A percentile compares a stretch with the other conserved stretches of the same genome.
Conservation (phyloP, 148 eudicot species). For the Amaranthus palmeri region DNA sequence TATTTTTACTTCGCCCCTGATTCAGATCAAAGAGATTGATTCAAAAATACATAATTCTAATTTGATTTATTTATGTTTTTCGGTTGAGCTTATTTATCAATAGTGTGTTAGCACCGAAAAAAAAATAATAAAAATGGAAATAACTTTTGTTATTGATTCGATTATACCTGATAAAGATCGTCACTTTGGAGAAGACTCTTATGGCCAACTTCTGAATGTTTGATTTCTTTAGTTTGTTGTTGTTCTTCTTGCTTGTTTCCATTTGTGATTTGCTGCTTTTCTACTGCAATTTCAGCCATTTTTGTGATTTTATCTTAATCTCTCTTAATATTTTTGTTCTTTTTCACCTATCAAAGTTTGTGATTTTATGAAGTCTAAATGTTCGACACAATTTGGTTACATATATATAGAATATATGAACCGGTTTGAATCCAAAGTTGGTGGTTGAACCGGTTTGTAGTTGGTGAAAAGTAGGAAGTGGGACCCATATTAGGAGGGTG, state of each 20-base stretch:
- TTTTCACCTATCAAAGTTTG: background rate
- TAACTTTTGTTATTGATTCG: too few species aligned
- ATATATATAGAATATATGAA: conserved; percentile 21
- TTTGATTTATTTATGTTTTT: too few species aligned
- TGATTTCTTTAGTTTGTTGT: conserved; percentile 23
- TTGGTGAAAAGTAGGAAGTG: conserved; percentile 48
- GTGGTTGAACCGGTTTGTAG: conserved; percentile 42
- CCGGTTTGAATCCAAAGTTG: conserved; percentile 27
- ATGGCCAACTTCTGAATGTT: conserved; percentile 78
- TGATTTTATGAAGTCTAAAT: background rate
- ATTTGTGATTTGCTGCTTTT: conserved; percentile 14
- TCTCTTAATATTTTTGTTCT: background rate
- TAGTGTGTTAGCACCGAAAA: too few species aligned
- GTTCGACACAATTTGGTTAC: background rate
- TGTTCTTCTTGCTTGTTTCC: conserved; percentile 24
- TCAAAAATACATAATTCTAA: background rate
- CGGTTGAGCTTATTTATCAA: too few species aligned
- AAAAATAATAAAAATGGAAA: too few species aligned
- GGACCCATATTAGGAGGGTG: conserved; percentile 9
- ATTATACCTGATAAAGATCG: conserved; percentile 70
- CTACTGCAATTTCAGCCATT: conserved; percentile 37
- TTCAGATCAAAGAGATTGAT: background rate
- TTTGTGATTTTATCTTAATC: conserved; percentile 1
- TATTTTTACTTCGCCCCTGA: background rate
- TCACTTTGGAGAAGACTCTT: conserved; percentile 88